These are phyloP conservation scores for Suillus americanus DNA, from an alignment of 768 basidiomycete genomes.

Conservation along the genomic window DNA sequence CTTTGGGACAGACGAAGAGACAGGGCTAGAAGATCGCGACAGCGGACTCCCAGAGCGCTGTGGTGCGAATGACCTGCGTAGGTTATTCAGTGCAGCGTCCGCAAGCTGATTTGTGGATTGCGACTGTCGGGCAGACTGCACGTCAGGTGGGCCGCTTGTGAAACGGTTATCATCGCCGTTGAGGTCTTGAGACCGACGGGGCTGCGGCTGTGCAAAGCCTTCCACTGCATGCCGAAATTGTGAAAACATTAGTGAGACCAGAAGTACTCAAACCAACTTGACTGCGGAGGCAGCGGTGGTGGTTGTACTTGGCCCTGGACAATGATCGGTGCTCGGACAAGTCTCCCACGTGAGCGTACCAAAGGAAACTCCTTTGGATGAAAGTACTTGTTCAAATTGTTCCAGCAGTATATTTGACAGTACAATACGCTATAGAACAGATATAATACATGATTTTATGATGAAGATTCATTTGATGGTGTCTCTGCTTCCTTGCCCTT, in stretches of 20 bases:
- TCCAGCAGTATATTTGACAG: neutral
- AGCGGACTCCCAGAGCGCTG: constrained; percentile 41
- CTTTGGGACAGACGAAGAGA: constrained; percentile 21
- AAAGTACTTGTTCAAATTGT: neutral
- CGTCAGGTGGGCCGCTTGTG: constrained; percentile 40
- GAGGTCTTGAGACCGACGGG: constrained; percentile 38
- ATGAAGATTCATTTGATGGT: constrained; percentile 17
- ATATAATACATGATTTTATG: neutral
- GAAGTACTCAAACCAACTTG: constrained; percentile 1
- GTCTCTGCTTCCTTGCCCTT: constrained; percentile 60
- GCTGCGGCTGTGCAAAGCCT: constrained; percentile 51
- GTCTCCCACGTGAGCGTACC: constrained; percentile 5
- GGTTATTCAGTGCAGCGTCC: constrained; percentile 31
- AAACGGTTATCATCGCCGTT: constrained; percentile 23
- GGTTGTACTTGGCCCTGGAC: neutral
- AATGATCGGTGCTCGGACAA: neutral
- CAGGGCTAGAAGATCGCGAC: constrained; percentile 24
- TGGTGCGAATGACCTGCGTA: constrained; percentile 61
- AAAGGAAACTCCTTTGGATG: neutral
- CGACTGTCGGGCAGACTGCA: constrained; percentile 22
- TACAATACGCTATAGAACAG: neutral
- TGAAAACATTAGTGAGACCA: constrained; percentile 59
- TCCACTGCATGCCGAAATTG: constrained; percentile 76
- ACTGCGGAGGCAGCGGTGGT: neutral
- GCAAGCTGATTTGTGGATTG: constrained; percentile 35